phyloP scores from a whole-genome alignment of 2,329 filamentous ascomycete species.

The Claviceps quebecensis region DNA sequence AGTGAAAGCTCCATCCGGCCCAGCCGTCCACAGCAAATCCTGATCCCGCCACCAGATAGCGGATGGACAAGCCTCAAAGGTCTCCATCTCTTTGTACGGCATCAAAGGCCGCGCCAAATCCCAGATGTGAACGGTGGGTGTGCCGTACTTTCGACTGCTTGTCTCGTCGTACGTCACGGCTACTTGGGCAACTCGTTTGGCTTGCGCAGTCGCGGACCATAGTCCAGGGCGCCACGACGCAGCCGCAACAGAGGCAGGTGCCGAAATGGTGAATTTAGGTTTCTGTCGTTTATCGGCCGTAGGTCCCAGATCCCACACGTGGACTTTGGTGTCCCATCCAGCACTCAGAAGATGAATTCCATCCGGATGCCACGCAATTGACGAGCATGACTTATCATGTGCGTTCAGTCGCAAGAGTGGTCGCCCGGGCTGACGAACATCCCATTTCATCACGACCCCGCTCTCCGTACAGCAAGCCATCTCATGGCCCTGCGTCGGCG shows the following conservation, averaged over 20 bases:
- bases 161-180: constrained; percentile 48
- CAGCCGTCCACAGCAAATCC: constrained; percentile 53
- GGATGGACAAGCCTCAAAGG: constrained; percentile 43
- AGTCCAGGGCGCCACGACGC: constrained; percentile 50
- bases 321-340: constrained; percentile 45
- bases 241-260: constrained; percentile 44
- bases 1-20: constrained; percentile 45
- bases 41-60: constrained; percentile 50
- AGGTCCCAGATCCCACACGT: constrained; percentile 51
- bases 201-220: constrained; percentile 51
- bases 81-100: constrained; percentile 51
- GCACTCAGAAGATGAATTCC: constrained; percentile 52
- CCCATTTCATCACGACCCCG: constrained; percentile 50
- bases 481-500: constrained; percentile 43
- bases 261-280: constrained; percentile 45
- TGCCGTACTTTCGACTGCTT: constrained; percentile 38
- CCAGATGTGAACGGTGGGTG: constrained; percentile 50
- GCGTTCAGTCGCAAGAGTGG: constrained; percentile 46
- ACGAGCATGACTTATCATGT: constrained; percentile 44
- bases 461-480: constrained; percentile 52
- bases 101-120: constrained; percentile 53
- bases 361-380: constrained; percentile 54
- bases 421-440: constrained; percentile 38
- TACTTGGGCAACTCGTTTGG: constrained; percentile 45
- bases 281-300: constrained; percentile 50